These are phyloP conservation scores for Rusavskia elegans DNA, from an alignment of 495 filamentous ascomycete species.

Conservation along the genomic window DNA sequence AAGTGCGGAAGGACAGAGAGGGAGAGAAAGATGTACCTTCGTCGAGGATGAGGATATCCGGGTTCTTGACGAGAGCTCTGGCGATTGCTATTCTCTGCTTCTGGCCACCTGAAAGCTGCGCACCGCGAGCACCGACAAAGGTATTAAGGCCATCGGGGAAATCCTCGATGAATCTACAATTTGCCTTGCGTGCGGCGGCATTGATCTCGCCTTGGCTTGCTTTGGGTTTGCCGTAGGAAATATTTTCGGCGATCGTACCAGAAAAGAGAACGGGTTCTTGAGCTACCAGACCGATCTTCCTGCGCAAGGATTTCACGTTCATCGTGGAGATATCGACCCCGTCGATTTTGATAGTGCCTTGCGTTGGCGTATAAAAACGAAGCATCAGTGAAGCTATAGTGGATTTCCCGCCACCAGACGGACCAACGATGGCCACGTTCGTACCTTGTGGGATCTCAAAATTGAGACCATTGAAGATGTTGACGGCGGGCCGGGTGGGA, in stretches of 20 bases:
- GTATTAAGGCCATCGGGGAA: slow-evolving; percentile 95
- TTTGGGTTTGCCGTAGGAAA: slow-evolving; percentile 74
- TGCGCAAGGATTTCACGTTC: slow-evolving; percentile 87
- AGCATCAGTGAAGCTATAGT: slow-evolving; percentile 81
- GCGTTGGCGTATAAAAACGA: slow-evolving; percentile 74
- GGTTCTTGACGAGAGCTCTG: slow-evolving; percentile 82
- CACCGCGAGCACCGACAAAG: slow-evolving; percentile 78
- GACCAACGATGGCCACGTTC: slow-evolving; percentile 93
- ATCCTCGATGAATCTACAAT: slow-evolving; percentile 84
- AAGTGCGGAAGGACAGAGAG: background rate
- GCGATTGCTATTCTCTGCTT: slow-evolving; percentile 98
- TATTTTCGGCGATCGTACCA: slow-evolving; percentile 91
- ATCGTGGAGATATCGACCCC: slow-evolving; percentile 69
- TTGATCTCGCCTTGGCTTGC: slow-evolving; percentile 72
- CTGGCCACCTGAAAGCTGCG: slow-evolving; percentile 88
- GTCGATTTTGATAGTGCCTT: slow-evolving; percentile 67
- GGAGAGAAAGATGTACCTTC: slow-evolving; percentile 28
- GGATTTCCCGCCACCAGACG: slow-evolving; percentile 86
- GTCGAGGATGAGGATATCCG: slow-evolving; percentile 90
- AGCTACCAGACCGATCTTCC: slow-evolving; percentile 85
- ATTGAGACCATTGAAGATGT: slow-evolving; percentile 73
- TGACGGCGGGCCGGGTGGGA: slow-evolving; percentile 76
- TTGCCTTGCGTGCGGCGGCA: slow-evolving; percentile 78
- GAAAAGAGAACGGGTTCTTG: slow-evolving; percentile 96
- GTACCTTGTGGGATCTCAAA: slow-evolving; percentile 85